A percentile compares a stretch with the other conserved stretches of the same genome.
These are phyloP conservation scores for Blastomyces gilchristii DNA, from an alignment of 2,329 filamentous ascomycete species.

Conservation along the genomic window DNA sequence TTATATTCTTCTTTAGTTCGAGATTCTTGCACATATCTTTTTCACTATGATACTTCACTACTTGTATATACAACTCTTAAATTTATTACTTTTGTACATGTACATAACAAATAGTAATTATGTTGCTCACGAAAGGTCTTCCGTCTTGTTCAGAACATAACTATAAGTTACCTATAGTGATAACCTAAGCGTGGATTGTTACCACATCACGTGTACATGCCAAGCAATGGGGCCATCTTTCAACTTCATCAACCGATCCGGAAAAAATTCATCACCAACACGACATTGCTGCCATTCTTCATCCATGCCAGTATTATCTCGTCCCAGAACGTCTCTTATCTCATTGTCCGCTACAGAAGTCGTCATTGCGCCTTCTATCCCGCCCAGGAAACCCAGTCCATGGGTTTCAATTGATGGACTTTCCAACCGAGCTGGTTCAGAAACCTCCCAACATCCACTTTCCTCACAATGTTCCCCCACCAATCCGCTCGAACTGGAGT, in stretches of 20 bases:
- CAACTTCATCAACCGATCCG: background rate
- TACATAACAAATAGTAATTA: too few relatives aligned
- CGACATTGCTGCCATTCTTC: background rate
- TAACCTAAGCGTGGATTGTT: background rate
- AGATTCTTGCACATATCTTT: background rate
- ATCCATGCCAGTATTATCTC: background rate
- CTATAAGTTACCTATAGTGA: too few relatives aligned
- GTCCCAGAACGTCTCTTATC: background rate
- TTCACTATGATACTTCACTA: background rate
- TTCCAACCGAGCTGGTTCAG: background rate
- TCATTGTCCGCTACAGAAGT: background rate
- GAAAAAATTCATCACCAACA: background rate
- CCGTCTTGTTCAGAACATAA: too few relatives aligned
- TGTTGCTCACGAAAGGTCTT: too few relatives aligned
- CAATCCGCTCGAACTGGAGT: slow-evolving; percentile 28
- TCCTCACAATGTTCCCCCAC: slow-evolving; percentile 14
- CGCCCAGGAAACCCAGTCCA: background rate
- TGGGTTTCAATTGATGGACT: slow-evolving; percentile 1
- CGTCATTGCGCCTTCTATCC: background rate
- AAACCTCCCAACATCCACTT: background rate
- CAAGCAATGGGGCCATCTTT: background rate
- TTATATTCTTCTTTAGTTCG: background rate
- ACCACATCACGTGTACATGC: background rate
- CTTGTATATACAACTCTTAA: background rate
- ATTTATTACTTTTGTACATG: background rate